A percentile compares a stretch with the other conserved stretches of the same genome.
Evolutionary conservation across 805 yeast species (phyloP).

Genomic region (Lipomyces mesembrius): DNA sequence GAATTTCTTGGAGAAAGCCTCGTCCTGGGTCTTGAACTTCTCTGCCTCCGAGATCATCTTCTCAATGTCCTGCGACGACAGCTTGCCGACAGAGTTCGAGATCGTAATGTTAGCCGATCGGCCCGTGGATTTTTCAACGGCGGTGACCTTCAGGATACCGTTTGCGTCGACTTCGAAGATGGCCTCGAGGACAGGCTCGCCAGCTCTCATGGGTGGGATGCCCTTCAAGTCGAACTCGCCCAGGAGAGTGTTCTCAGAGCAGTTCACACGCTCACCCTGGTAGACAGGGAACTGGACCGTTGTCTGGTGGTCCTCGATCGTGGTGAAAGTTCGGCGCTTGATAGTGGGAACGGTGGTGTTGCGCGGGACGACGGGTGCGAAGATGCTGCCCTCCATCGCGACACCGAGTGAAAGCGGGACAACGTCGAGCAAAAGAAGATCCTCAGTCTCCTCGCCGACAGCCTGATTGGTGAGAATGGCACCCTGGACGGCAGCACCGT

Average conservation of each 20-base stretch:
- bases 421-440: conserved; percentile 92
- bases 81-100: conserved; percentile 98
- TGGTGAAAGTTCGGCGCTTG: conserved; percentile 98
- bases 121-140: conserved; percentile 98
- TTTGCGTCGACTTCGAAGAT: conserved; percentile 99
- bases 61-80: conserved; percentile 94
- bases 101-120: conserved; percentile 97
- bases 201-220: conserved; percentile 98
- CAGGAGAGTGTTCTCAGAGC: conserved; percentile 93
- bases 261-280: conserved; percentile 99
- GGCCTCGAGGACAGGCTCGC: conserved; percentile 99
- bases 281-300: conserved; percentile 98
- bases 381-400: conserved; percentile 99
- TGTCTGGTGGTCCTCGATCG: conserved; percentile 98
- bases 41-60: conserved; percentile 99
- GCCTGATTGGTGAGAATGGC: conserved; percentile 95
- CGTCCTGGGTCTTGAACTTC: conserved; percentile 98
- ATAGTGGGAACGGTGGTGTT: conserved; percentile 99
- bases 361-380: conserved; percentile 99
- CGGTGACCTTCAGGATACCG: conserved; percentile 99
- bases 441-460: conserved; percentile 90
- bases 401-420: conserved; percentile 99
- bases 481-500: conserved; percentile 99
- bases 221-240: conserved; percentile 99
- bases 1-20: conserved; percentile 98